Evolutionary conservation across 805 yeast species (phyloP).

Genomic region (Suhomyces sp.): DNA sequence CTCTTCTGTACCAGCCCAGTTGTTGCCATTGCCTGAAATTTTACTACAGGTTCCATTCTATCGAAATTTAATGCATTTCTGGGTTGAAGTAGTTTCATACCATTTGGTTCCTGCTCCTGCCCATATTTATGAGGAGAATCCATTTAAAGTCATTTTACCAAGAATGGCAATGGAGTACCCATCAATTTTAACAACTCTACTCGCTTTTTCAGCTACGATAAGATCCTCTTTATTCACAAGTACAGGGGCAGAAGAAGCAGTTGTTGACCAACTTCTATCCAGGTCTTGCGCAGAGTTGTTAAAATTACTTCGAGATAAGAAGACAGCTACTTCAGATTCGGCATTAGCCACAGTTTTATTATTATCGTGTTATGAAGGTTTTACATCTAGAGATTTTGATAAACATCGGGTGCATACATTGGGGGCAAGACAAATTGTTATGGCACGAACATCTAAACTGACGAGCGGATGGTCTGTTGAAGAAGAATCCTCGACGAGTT

Average conservation of each 20-base stretch:
- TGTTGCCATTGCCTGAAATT: conserved; percentile 54
- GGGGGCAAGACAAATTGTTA: conserved; percentile 66
- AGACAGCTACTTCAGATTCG: conserved; percentile 60
- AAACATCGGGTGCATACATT: conserved; percentile 64
- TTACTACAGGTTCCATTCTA: conserved; percentile 59
- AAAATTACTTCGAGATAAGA: conserved; percentile 47
- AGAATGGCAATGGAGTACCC: conserved; percentile 62
- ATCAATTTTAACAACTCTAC: conserved; percentile 54
- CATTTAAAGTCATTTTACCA: conserved; percentile 65
- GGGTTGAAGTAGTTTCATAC: conserved; percentile 58
- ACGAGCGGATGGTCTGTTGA: conserved; percentile 1
- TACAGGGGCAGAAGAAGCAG: conserved; percentile 33
- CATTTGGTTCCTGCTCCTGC: conserved; percentile 67
- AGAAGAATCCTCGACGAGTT: conserved; percentile 2
- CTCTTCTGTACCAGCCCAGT: conserved; percentile 31
- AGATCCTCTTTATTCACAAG: conserved; percentile 25
- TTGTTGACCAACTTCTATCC: conserved; percentile 53
- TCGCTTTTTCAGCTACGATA: conserved; percentile 43
- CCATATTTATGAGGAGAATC: conserved; percentile 54
- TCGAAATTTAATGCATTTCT: conserved; percentile 61
- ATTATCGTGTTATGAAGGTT: conserved; percentile 55
- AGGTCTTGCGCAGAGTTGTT: conserved; percentile 60
- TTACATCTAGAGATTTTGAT: conserved; percentile 43
- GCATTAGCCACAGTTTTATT: conserved; percentile 63
- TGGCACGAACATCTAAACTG: conserved; percentile 39